These are phyloP conservation scores for Ramularia endophylla DNA, from an alignment of 2,329 filamentous ascomycete genomes.

Conservation along the genomic window DNA sequence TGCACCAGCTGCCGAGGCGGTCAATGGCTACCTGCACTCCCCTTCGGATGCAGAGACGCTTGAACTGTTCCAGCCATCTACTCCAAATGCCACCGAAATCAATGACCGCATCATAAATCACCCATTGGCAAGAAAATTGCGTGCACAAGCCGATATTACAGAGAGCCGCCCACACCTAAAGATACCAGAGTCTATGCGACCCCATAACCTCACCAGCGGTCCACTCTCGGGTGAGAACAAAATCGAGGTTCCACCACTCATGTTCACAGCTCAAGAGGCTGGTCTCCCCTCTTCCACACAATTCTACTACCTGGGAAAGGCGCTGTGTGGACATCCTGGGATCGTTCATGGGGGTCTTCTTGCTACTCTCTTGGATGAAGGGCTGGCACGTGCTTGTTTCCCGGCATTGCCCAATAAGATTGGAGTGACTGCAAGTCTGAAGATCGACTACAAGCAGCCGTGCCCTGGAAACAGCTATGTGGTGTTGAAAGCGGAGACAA, in stretches of 20 bases:
- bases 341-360: constrained; percentile 87
- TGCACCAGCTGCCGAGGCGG: constrained; percentile 46
- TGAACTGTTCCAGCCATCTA: constrained; percentile 54
- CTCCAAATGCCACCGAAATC: constrained; percentile 50
- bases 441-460: constrained; percentile 74
- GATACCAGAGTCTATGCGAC: constrained; percentile 64
- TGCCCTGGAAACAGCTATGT: constrained; percentile 69
- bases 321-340: constrained; percentile 82
- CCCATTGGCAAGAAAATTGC: constrained; percentile 64
- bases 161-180: constrained; percentile 85
- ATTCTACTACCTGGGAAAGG: constrained; percentile 69
- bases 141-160: constrained; percentile 58
- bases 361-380: constrained; percentile 90
- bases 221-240: constrained; percentile 68
- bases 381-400: constrained; percentile 81
- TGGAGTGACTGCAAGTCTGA: constrained; percentile 80
- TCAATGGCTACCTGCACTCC: constrained; percentile 47
- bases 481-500: constrained; percentile 72
- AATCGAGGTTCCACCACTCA: constrained; percentile 74
- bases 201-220: constrained; percentile 74
- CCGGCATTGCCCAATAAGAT: constrained; percentile 79
- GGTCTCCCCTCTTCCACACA: constrained; percentile 55
- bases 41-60: constrained; percentile 70
- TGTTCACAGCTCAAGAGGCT: constrained; percentile 60
- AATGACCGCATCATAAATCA: constrained; percentile 70